Evolutionary conservation across 768 basidiomycete genomes (phyloP), one percentile per base, ranked within the genome.

Genomic region (Leccinum uliginosum): DNA sequence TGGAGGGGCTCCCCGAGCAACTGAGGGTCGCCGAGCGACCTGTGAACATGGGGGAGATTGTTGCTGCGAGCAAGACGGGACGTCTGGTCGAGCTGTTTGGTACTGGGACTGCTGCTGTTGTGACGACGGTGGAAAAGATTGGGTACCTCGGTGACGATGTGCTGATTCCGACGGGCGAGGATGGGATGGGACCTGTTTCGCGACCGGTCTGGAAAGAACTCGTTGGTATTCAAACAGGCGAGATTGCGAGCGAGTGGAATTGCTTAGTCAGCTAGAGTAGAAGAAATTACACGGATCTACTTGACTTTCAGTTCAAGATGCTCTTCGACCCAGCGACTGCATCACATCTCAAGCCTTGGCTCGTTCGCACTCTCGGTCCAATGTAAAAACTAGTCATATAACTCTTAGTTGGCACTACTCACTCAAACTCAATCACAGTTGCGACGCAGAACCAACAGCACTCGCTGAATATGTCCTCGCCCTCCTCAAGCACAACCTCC

Each of bases 381-480:
- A 93, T 98, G 94, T 40, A 40, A n/a, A n/a, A n/a, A n/a, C n/a
- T n/a, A n/a, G n/a, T n/a, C n/a, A n/a, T n/a, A n/a, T n/a, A n/a
- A n/a, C n/a, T n/a, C n/a, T n/a, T n/a, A n/a, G n/a, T n/a, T n/a
- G n/a, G n/a, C n/a, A n/a, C 12, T 29, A 4, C 32, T 17, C 15
- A 8, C 8, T 35, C 3, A 35, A 12, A 2, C 1, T 21, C 9
- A 21, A 0, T 4, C n/a, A 4, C 55, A 97, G 95, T 80, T 96
- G 93, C 72, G 96, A 98, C 70, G 96, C 96, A 43, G 96, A 98
- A 69, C 94, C 96, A 29, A 84, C 85, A 29, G 92, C 93, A 30
- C 84, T 98, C 51, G 87, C 92, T 4, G 93, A 98, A 69, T 98
- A 98, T 71, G 87, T 98, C 63, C 83, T 97, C 50, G 96, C 96